Evolutionary conservation across 257 asterid genomes (phyloP), one percentile per base, ranked within the genome.

Genomic region (Solanum piurae): DNA sequence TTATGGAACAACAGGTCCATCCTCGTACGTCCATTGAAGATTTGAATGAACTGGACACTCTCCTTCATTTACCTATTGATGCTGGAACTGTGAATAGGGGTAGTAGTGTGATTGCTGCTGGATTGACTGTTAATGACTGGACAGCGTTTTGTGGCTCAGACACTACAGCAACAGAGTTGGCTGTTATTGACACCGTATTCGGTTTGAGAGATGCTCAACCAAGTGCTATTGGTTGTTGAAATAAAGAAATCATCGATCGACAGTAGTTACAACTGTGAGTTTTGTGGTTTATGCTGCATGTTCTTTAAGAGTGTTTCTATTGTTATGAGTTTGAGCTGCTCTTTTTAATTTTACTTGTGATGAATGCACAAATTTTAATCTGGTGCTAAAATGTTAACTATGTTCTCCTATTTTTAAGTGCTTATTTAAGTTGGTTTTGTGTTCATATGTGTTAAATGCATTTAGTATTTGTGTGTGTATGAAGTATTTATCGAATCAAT

Each of bases 41-140:
- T 52, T 52, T 52, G 23, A 52, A 52, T 18, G 62, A 52, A 52
- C 62, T 52, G 62, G 62, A 52, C 62, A 58, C 5, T 58, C 98
- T 95, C 84, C 98, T 95, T 77, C 98, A 94, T 89, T 98, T 95
- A 79, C 98, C 98, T 18, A 18, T 88, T 96, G 90, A 93, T 86
- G 98, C 98, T 1, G 98, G 99, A 40, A 92, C 98, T 29, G 95
- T 96, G 88, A 94, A 96, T 74, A 97, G 98, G 83, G 98, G 99
- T 40, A 94, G 96, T 86, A 98, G 94, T 85, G 98, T 94, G 49
- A 89, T 96, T 64, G 97, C 91, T 69, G 98, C 96, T 33, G 99
- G 98, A 38, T 83, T 96, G 92, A 83, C 90, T 0, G 97, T 95
- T 10, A 94, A 96, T 79, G 98, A 96, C 90, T 95, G 98, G 98